Evolutionary conservation across 2,329 filamentous ascomycete genomes (phyloP), one percentile per base, ranked within the genome.

Genomic region (Fusarium foetens): DNA sequence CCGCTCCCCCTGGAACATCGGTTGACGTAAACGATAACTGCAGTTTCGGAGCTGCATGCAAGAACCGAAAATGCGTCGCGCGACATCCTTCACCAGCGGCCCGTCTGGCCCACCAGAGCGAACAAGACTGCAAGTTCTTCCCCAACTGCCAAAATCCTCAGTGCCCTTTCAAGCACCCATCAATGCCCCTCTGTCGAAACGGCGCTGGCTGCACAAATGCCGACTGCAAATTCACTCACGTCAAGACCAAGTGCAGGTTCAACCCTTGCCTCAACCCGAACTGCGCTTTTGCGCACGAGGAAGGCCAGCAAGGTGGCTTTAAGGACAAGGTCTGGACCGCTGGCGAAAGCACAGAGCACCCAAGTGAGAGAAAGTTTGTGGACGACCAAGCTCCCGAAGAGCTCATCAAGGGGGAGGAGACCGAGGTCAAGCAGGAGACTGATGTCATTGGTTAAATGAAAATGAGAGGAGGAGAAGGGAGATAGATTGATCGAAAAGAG

Each of bases 321-420:
- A 89, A 91, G 68, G 94, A 97, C 81, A 98, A 97, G 84, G 94
- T 97, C 33, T 98, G 95, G 95, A 94, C 91, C 23, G 89, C 94
- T 6, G 88, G 74, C 8, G 75, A 74, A 39, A 84, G 82, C 27
- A 79, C 87, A 74, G 85, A 89, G 63, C 94, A 97, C 80, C 91
- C 97, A 54, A 97, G 94, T 78, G 94, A 97, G 81, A 88, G 95
- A 76, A 95, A 93, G 79, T 98, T 97, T 83, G 90, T 95, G 55
- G 90, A 94, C 64, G 91, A 93, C 52, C 85, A 86, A 16, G 87
- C 83, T 10, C 84, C 86, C 33, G 91, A 94, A 79, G 94, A 97
- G 82, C 83, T 93, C 57, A 90, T 97, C 68, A 87, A 93, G 66
- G 91, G 93, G 1, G 87, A 83, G 27, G 81, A 81, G 43, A 76